phyloP scores from a whole-genome alignment of 345 rosid species.

The Salix exigua region DNA sequence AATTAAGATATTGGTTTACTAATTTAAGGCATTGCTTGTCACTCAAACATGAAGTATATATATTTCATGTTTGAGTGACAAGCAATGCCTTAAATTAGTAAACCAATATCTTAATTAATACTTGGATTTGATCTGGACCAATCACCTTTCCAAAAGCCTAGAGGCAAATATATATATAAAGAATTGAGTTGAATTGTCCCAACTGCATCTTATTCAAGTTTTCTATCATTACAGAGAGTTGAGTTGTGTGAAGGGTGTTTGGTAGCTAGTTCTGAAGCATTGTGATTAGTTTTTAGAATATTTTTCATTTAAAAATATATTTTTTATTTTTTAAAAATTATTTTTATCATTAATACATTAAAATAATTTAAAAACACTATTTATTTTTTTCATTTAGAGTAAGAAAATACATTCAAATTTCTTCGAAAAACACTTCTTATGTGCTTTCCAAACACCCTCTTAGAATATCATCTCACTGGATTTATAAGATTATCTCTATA shows the following conservation, averaged over 20 bases:
- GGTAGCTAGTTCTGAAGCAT: no score
- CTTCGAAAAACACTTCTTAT: no score
- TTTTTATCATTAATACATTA: no score
- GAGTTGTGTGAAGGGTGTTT: no score
- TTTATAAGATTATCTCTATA: background rate
- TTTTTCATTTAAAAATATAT: no score
- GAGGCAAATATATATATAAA: slow-evolving; percentile 6
- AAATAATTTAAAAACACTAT: no score
- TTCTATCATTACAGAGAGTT: slow-evolving; percentile 8
- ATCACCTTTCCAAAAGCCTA: slow-evolving; percentile 19
- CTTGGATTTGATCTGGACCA: slow-evolving; percentile 40
- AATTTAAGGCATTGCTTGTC: slow-evolving; percentile 35
- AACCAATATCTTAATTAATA: slow-evolving; percentile 22
- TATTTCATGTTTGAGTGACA: slow-evolving; percentile 32
- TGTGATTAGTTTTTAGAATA: no score
- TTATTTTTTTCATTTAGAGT: no score
- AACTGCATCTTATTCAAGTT: slow-evolving; percentile 9
- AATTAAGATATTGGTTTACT: slow-evolving; percentile 20
- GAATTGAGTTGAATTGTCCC: slow-evolving; percentile 4
- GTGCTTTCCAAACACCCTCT: no score
- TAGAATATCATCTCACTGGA: background rate
- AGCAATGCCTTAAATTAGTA: slow-evolving; percentile 32
- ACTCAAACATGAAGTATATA: slow-evolving; percentile 33
- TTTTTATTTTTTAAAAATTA: no score
- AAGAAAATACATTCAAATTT: no score